Conservation (phyloP, 768 basidiomycete genomes). For the Daedalea quercina region DNA sequence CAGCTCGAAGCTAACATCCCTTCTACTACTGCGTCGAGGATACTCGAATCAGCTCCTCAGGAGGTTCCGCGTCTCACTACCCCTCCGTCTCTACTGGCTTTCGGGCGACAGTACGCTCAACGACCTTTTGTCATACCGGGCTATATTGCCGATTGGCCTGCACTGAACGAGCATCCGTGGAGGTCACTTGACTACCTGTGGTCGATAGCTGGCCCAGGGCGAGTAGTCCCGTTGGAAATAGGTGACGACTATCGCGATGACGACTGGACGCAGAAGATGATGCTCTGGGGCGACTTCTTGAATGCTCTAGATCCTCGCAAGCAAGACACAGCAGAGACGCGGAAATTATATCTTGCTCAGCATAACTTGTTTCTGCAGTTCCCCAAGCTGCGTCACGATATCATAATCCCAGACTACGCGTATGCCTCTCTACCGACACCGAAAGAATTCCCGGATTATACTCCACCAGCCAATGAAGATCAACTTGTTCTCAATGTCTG, state of each 20-base stretch:
- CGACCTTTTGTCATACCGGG: slow-evolving; percentile 70
- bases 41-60: slow-evolving; percentile 4
- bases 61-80: slow-evolving; percentile 33
- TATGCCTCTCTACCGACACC: slow-evolving; percentile 53
- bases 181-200: slow-evolving; percentile 60
- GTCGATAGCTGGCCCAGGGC: slow-evolving; percentile 65
- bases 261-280: slow-evolving; percentile 77
- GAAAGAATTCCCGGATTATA: slow-evolving; percentile 42
- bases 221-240: slow-evolving; percentile 87
- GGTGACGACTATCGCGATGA: slow-evolving; percentile 76
- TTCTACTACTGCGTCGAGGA: background rate
- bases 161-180: slow-evolving; percentile 68
- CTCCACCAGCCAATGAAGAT: slow-evolving; percentile 59
- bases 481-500: slow-evolving; percentile 69
- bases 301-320: slow-evolving; percentile 28
- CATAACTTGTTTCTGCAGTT: slow-evolving; percentile 84
- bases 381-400: slow-evolving; percentile 66
- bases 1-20: background rate
- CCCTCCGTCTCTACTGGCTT: slow-evolving; percentile 53
- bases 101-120: slow-evolving; percentile 30
- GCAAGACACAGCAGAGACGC: slow-evolving; percentile 26
- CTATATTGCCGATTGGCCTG: slow-evolving; percentile 72
- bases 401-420: slow-evolving; percentile 84
- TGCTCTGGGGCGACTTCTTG: slow-evolving; percentile 76
- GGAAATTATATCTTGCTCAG: slow-evolving; percentile 79